Conservation (phyloP, 116 monocot species). For the Dioscorea cayenensis region DNA sequence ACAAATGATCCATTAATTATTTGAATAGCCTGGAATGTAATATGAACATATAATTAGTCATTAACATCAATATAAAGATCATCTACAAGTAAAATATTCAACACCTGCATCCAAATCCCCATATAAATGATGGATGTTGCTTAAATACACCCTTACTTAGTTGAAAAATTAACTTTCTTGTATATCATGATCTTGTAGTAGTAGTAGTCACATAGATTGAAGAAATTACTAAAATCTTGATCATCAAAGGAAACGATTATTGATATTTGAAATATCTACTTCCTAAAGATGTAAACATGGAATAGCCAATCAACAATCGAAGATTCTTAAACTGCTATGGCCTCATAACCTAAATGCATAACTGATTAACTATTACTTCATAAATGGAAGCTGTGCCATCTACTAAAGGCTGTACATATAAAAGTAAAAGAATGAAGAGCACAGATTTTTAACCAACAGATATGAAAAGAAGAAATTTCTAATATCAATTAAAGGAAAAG, state of each 20-base stretch:
- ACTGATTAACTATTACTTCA: not conserved
- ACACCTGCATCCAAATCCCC: not conserved
- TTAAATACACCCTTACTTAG: not conserved
- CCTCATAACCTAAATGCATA: not conserved
- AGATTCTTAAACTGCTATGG: not conserved
- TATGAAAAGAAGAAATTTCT: too few relatives aligned
- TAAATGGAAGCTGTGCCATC: not conserved
- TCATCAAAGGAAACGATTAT: not conserved
- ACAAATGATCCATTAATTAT: slow-evolving; percentile 36
- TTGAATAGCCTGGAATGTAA: slow-evolving; percentile 45
- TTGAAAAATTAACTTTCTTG: not conserved
- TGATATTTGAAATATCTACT: not conserved
- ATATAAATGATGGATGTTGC: not conserved
- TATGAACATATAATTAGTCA: not conserved
- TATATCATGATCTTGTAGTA: not conserved
- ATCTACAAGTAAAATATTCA: not conserved
- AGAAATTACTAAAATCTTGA: not conserved
- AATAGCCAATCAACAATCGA: not conserved
- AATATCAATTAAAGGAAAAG: too few relatives aligned
- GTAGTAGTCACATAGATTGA: not conserved
- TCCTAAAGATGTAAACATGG: not conserved
- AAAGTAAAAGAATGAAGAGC: too few relatives aligned
- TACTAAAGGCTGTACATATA: too few relatives aligned
- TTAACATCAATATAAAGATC: not conserved
- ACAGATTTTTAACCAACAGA: too few relatives aligned